phyloP scores from a whole-genome alignment of 768 basidiomycete species.

The Boletus tomentosulus region DNA sequence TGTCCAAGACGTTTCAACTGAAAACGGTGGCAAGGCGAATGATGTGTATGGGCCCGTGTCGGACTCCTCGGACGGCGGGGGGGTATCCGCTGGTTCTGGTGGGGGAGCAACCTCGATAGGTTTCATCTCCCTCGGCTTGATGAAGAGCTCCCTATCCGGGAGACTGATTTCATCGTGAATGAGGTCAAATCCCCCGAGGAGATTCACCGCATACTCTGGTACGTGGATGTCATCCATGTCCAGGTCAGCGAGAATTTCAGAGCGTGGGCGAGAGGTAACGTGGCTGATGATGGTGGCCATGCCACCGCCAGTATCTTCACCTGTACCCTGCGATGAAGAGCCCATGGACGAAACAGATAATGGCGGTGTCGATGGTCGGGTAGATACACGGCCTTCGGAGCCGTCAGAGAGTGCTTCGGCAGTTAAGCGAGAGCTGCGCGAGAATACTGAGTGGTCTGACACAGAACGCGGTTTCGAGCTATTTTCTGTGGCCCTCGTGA shows the following conservation, averaged over 20 bases:
- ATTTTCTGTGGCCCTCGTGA: conserved; percentile 18
- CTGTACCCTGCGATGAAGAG: conserved; percentile 21
- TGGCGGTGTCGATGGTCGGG: conserved; percentile 29
- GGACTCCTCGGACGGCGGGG: conserved; percentile 32
- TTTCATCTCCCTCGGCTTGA: conserved; percentile 28
- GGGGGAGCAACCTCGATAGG: conserved; percentile 27
- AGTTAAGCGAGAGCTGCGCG: conserved; percentile 22
- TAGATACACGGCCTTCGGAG: conserved; percentile 22
- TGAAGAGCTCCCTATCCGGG: conserved; percentile 29
- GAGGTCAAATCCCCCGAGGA: conserved; percentile 41
- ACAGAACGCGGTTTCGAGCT: conserved; percentile 11
- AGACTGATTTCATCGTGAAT: conserved; percentile 32
- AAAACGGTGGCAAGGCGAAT: conserved; percentile 27
- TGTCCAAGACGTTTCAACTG: conserved; percentile 20
- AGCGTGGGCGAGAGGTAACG: conserved; percentile 30
- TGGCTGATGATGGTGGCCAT: conserved; percentile 37
- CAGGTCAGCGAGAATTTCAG: conserved; percentile 35
- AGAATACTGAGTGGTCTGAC: conserved; percentile 17
- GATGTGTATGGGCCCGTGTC: conserved; percentile 32
- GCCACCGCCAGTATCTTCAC: conserved; percentile 20
- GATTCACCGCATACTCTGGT: conserved; percentile 43
- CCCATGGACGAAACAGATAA: conserved; percentile 24
- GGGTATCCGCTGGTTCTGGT: conserved; percentile 11
- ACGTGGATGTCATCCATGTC: conserved; percentile 34
- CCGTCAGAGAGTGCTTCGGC: conserved; percentile 14